Evolutionary conservation across 2,329 filamentous ascomycete species (phyloP).

Genomic region (Ophiocordyceps camponoti-floridani): DNA sequence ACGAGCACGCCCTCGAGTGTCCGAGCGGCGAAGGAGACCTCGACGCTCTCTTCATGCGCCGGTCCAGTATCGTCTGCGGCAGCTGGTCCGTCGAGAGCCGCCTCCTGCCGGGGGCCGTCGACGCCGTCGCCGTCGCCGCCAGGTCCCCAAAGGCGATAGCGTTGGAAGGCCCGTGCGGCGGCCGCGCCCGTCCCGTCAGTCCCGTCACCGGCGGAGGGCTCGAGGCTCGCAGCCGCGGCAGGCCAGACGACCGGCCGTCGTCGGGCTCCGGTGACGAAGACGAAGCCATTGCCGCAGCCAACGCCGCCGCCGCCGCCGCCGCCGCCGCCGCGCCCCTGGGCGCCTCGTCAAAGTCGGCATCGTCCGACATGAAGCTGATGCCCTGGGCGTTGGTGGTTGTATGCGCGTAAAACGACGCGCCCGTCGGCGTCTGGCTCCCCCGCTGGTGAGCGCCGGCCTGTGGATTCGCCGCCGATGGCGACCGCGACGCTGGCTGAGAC

Average conservation of each 20-base stretch:
- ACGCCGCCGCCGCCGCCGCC: too few relatives aligned
- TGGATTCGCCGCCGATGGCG: constrained; percentile 13
- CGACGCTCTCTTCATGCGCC: constrained; percentile 32
- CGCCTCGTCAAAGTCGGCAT: constrained; percentile 28
- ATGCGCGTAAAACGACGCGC: constrained; percentile 15
- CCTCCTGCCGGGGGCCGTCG: constrained; percentile 19
- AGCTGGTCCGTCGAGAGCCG: constrained; percentile 34
- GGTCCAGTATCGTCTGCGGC: constrained; percentile 33
- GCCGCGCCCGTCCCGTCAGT: constrained; percentile 4
- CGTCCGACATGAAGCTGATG: constrained; percentile 37
- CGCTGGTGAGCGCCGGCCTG: constrained; percentile 8
- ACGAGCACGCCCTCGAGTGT: constrained; percentile 26
- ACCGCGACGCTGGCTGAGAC: constrained; percentile 44
- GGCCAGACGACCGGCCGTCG: constrained; percentile 16
- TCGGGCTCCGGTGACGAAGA: constrained; percentile 32
- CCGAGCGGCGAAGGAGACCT: constrained; percentile 38
- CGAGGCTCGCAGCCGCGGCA: constrained; percentile 10
- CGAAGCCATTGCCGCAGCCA: too few relatives aligned
- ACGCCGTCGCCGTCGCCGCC: constrained; percentile 15
- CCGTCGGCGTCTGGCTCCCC: constrained; percentile 17
- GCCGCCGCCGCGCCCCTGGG: constrained; percentile 20
- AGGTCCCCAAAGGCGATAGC: constrained; percentile 31
- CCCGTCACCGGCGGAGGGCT: constrained; percentile 10
- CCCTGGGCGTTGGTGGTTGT: constrained; percentile 28
- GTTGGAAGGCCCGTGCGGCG: constrained; percentile 12